Base-by-base conservation (phyloP, 768 basidiomycete species). In the Tulasnella sp. region DNA sequence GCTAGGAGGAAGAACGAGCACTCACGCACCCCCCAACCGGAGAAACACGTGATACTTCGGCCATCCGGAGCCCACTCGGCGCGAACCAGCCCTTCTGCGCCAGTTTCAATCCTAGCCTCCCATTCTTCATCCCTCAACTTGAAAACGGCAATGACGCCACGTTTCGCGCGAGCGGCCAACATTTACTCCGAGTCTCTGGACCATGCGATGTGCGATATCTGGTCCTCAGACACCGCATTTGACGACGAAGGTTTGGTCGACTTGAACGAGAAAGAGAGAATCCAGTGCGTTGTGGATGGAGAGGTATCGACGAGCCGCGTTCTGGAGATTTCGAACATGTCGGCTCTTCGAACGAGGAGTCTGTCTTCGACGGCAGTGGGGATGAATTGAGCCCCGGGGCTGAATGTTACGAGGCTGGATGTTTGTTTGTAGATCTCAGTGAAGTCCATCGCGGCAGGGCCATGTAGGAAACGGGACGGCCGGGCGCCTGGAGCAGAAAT, bases 31-130 rank as follows among this genome's bases (percentile, higher is more conserved):
- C 93, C 94, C 93, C 94, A 94, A 82, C 96, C 94, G 4, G 95
- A 96, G 85, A 96, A 98, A 83, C 94, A 97, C 40, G 98, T 85
- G 6, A 98, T 87, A 21, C 90, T 91, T 48, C 93, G 88, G 21
- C 95, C 95, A 83, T 93, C 93, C 2, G 93, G 94, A 0, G 93
- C 93, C 96, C 96, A 98, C 83, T 97, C 94, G 24, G 92, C 94
- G 83, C 91, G 94, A 27, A 91, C 89, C 74, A 98, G 89, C 16
- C 96, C 92, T 87, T 97, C 96, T 36, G 91, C 88, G 38, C 94
- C 94, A 9, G 92, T 88, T 81, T 95, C 93, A 80, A 96, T 92
- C 48, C 90, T 89, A 4, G 93, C 92, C 74, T 86, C 88, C 93
- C 95, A 94, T 9, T 88, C 87, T 82, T 95, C 94, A 83, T 95